Base-by-base conservation (phyloP, 192 early-diverging fungal genomes). In the Geosiphon pyriformis region DNA sequence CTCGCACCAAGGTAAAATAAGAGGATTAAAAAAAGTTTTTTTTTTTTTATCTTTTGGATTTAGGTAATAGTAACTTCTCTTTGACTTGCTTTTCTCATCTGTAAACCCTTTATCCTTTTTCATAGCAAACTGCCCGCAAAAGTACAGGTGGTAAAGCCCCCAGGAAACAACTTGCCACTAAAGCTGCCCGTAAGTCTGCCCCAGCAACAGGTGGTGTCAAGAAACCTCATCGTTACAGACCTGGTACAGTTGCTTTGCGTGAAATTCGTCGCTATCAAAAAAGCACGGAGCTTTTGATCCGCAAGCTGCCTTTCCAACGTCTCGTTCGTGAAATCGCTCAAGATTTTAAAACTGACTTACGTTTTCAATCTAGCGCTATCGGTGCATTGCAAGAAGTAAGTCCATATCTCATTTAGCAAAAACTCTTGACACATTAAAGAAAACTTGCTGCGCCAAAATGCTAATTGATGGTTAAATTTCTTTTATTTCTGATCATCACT, bases 361-460 rank as follows among this genome's bases (percentile, higher is more conserved):
- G 92, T 71, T 96, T 94, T 88, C 92, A 95, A 82, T 93, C 91
- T 55, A 93, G 92, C 67, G 94, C 94, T 73, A 96, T 95, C 62
- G 93, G 92, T 72, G 97, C 97, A 3, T 88, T 99, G n/a, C 97
- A 99, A 83, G 97, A 99, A 84, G 95, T 96, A 30, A 82, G 93
- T 57, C 93, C 95, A 82, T 88, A 90, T n/a, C 94, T 48, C 54
- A 56, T 56, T 10, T 48, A 89, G 88, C 1, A 82, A 90, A 10
- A 89, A 91, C 33, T 30, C 17, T 32, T 12, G 54, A n/a, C n/a
- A 53, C 4, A 12, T 11, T 56, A 31, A 29, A 31, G n/a, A 31
- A 6, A 1, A 57, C 10, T 15, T 60, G 11, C 59, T 60, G 35
- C 59, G 59, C 33, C 34, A 17, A 8, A 18, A 18, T 22, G 12